Base-by-base conservation (phyloP, 208 protist genomes). In the Zelonia costaricensis region DNA sequence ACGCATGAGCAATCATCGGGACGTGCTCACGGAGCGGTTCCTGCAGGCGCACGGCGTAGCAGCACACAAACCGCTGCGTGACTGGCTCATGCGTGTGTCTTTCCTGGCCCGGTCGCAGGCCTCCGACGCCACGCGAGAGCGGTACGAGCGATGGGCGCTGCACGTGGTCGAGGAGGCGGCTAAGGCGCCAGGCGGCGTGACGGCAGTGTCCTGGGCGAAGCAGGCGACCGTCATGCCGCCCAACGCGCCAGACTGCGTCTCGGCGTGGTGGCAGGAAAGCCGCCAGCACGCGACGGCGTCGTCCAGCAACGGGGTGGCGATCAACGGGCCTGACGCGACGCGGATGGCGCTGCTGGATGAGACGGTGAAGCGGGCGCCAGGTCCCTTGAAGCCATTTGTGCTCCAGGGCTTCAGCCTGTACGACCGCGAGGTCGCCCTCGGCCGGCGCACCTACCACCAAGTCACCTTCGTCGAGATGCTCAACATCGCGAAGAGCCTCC, bases 61-160 rank as follows among this genome's bases (percentile, higher is more conserved):
- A 8, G 55, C 88, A 20, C 66, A 64, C 10, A 71, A 75, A 18
- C 68, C 82, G 13, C 68, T 92, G 18, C 44, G 73, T 8, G 77
- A 86, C 44, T 94, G 88, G 85, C 59, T 94, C 16, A 80, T 74
- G 10, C 59, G 80, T 7, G 88, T 82, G 4, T 73, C 74, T 0
- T 91, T 86, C 44, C 9, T 92, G 6, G 72, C 83, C 1, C 75
- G 78, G 30, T 77, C 80, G 15, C 69, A 83, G 48, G 33, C 54
- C 18, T 73, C 52, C 22, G 69, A 60, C 12, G 72, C 46, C 12
- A 80, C 82, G 38, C 65, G 66, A 23, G 53, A 69, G 35, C 70
- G 70, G 18, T 94, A 94, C 52, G 82, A 88, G 46, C 36, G 67
- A 6, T 94, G 88, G 85, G 88, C 74, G 0, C 33, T 94, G 35